Conservation (phyloP, 176 grass and related monocot genomes). For the Ampelocalamus luodianensis region DNA sequence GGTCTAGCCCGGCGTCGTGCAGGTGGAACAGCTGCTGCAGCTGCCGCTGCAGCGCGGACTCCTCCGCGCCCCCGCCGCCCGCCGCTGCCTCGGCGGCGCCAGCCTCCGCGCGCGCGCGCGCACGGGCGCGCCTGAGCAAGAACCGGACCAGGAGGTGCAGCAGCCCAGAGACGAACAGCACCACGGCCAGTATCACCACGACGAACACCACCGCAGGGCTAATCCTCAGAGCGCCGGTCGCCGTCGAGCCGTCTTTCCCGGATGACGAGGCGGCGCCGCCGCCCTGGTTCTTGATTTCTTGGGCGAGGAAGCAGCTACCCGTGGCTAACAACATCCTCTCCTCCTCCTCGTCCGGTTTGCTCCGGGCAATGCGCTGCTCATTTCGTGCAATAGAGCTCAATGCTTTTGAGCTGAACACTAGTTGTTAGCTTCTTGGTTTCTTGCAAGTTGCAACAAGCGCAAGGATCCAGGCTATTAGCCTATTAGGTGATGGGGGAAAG, state of each 20-base stretch:
- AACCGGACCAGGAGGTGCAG: conserved; percentile 73
- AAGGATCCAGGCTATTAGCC: conserved; percentile 43
- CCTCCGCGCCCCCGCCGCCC: conserved; percentile 31
- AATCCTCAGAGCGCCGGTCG: background rate
- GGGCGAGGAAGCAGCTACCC: conserved; percentile 15
- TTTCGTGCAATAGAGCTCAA: conserved; percentile 33
- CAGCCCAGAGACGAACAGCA: conserved; percentile 68
- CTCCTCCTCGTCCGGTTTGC: conserved; percentile 3
- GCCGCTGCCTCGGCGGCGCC: background rate
- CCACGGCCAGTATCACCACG: conserved; percentile 58
- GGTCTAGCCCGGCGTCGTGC: conserved; percentile 88
- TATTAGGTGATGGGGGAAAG: conserved; percentile 34
- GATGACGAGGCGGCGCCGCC: background rate
- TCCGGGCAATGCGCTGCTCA: conserved; percentile 42
- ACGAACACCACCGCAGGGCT: conserved; percentile 63
- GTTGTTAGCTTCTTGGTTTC: conserved; percentile 32
- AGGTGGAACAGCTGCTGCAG: conserved; percentile 93
- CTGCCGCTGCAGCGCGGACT: conserved; percentile 67
- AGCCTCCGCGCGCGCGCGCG: background rate
- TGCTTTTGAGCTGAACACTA: conserved; percentile 29
- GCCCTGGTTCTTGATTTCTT: conserved; percentile 6
- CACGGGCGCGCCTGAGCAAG: conserved; percentile 52
- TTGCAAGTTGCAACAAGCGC: conserved; percentile 38
- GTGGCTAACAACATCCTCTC: conserved; percentile 21
- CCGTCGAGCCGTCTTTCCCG: background rate